phyloP scores from a whole-genome alignment of 129 eudicot genomes.

The Apium graveolens region DNA sequence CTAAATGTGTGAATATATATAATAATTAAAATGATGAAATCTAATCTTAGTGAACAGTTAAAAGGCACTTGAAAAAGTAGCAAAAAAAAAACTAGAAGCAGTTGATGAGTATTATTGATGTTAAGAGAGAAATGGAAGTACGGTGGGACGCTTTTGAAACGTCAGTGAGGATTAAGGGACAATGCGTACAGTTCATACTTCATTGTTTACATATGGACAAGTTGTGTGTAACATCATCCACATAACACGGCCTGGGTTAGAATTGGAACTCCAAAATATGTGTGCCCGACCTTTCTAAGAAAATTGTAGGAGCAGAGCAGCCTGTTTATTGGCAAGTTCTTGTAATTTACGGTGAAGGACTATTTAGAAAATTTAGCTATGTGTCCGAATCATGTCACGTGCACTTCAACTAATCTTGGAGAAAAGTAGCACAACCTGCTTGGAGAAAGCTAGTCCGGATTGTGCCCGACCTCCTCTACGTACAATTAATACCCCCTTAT shows the following conservation, averaged over 20 bases:
- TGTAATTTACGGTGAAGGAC: too few relatives aligned
- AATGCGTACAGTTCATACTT: neutral
- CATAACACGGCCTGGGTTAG: neutral
- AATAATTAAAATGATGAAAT: neutral
- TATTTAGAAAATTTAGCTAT: too few relatives aligned
- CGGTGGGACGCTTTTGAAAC: neutral
- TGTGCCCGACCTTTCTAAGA: neutral
- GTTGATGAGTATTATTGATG: neutral
- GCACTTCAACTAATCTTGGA: too few relatives aligned
- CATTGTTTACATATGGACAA: neutral
- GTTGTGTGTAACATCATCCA: constrained; percentile 1
- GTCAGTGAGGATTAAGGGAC: neutral
- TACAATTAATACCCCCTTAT: too few relatives aligned
- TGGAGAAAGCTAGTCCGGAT: too few relatives aligned
- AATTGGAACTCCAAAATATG: neutral
- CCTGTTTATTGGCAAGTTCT: too few relatives aligned
- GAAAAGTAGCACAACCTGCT: too few relatives aligned
- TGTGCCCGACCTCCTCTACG: too few relatives aligned
- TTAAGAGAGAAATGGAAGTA: neutral
- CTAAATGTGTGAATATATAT: neutral
- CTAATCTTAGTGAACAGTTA: neutral
- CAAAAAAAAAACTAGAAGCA: neutral
- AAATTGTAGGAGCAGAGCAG: too few relatives aligned
- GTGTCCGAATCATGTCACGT: too few relatives aligned
- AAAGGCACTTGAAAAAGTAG: neutral